phyloP scores from a whole-genome alignment of 73 alveolate genomes.

The Symbiodinium pilosum region DNA sequence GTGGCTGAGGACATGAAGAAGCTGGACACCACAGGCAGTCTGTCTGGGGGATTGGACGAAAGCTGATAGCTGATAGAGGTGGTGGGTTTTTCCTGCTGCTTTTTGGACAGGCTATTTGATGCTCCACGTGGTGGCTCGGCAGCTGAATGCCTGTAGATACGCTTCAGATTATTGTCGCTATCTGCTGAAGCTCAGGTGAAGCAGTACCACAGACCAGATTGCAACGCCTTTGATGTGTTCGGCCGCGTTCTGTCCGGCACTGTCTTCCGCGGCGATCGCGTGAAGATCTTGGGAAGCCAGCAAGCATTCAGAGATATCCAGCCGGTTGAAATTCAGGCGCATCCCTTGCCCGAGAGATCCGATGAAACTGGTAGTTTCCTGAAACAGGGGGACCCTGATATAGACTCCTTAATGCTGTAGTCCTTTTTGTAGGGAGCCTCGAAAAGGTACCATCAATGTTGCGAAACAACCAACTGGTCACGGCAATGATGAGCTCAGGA shows the following conservation, averaged over 20 bases:
- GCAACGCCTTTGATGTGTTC: constrained; percentile 98
- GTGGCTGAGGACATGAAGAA: constrained; percentile 96
- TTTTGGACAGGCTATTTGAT: constrained; percentile 65
- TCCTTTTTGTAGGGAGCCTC: neutral
- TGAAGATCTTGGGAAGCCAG: constrained; percentile 96
- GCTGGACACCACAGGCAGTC: constrained; percentile 82
- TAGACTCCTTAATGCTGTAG: neutral
- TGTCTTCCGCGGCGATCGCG: constrained; percentile 97
- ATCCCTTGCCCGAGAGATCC: too few species aligned
- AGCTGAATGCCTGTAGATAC: neutral
- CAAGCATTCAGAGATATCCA: neutral
- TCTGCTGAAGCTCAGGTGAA: constrained; percentile 96
- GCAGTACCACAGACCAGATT: constrained; percentile 98
- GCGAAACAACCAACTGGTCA: too few species aligned
- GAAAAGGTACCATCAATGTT: too few species aligned
- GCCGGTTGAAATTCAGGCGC: too few species aligned
- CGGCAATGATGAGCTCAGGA: constrained; percentile 94
- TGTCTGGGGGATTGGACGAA: neutral
- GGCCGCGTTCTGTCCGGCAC: constrained; percentile 99
- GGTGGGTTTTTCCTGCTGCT: neutral
- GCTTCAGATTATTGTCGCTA: neutral
- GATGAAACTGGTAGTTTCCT: too few species aligned
- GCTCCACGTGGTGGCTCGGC: constrained; percentile 68
- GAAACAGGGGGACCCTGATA: too few species aligned
- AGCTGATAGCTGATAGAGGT: too few species aligned